Evolutionary conservation across 257 asterid genomes (phyloP), one percentile per base, ranked within the genome.

Genomic region (Eustoma russellianum): DNA sequence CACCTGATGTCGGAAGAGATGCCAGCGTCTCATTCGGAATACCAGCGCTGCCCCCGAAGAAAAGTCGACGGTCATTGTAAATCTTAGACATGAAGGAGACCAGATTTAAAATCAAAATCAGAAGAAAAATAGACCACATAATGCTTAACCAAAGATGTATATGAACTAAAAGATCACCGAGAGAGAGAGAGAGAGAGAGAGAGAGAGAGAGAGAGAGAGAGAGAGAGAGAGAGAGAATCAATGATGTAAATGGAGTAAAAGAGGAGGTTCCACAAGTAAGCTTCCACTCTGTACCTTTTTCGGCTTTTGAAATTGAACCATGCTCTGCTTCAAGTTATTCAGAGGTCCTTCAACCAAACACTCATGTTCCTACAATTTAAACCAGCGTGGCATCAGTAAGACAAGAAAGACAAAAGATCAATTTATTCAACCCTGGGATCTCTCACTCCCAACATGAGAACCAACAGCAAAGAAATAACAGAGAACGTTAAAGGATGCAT

Each of bases 251-350:
- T 33, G 2, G 19, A 30, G 51, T 62, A 51, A 38, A 19, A 12
- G 51, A 28, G 33, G 8, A 14, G 11, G 33, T 5, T 8, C 13
- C 33, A 34, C 10, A 14, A n/a, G 43, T 15, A 14, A 35, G 41
- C 9, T 35, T 9, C 41, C 41, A 35, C 41, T 5, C 9, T 35
- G 17, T 52, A 90, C 99, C 97, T 92, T 92, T 74, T 79, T 88
- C 48, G 99, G 99, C 71, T 92, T 92, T 76, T 92, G 99, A 76
- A 88, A 92, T 62, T 92, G 99, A 71, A 92, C 99, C 99, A 92
- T 92, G 66, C 99, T 92, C 74, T 92, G 99, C 83, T 88, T 92
- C 50, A 92, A 72, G 76, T 92, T 92, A 74, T 83, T 92, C 60
- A 92, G 76, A 61, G 97, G 97, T 53, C 99, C 99, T 83, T 92